Evolutionary conservation across 306 rosid species (phyloP), one percentile per base, ranked within the genome.

Genomic region (Rosa multiflora): DNA sequence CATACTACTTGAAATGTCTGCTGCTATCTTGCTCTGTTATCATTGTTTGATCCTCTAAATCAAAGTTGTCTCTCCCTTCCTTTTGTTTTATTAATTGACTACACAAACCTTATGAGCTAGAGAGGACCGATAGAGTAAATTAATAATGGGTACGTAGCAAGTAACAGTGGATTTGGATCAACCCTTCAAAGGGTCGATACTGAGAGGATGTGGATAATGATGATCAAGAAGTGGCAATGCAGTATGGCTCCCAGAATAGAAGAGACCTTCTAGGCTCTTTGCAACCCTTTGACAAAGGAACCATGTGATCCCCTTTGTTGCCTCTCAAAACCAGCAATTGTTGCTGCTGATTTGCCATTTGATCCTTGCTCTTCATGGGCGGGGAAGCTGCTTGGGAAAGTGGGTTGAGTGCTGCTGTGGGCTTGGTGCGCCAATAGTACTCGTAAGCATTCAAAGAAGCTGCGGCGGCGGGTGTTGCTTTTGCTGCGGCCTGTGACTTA

Each of bases 211-310:
- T 29, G 21, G 63, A 49, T 62, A 21, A 48, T 72, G 8, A 32
- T 53, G 10, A 23, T 91, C 87, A 94, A 47, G 98, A 89, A 72
- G 97, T 90, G 84, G 98, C 98, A 83, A 95, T 89, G 90, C 98
- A 95, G 70, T 83, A 77, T 3, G 93, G 93, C 84, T 91, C 91
- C 98, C 91, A 82, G 49, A 90, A 81, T 5, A 88, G 90, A 26
- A 91, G 82, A 18, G 97, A 85, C 85, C 90, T 89, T 89, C 92
- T 87, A 0, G 90, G 84, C 70, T 91, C 88, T 84, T 95, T 91
- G 94, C 98, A 91, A 55, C 85, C 84, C 79, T 87, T 89, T 70
- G 85, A 70, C 82, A 82, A 88, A 18, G 91, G 91, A 69, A 82
- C 87, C 84, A 84, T 76, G 80, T 78, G 86, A 43, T 91, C 97